Conservation (phyloP, 1,284 basidiomycete species). For the Tilletia walkeri region DNA sequence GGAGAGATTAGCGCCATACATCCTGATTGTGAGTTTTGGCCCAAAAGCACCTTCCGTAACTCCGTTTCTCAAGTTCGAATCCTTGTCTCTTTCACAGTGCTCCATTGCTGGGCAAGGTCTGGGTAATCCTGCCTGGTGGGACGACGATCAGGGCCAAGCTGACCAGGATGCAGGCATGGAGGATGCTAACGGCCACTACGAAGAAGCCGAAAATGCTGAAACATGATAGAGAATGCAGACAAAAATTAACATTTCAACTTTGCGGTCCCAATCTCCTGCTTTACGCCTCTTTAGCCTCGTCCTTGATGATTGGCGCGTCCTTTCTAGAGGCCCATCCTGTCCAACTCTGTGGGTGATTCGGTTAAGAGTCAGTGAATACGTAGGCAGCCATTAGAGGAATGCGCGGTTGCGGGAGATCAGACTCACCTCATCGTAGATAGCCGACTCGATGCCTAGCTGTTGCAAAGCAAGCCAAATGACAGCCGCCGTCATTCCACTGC, state of each 20-base stretch:
- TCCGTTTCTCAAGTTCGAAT: not conserved
- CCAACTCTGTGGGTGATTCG: constrained; percentile 21
- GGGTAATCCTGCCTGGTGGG: constrained; percentile 28
- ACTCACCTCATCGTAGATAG: constrained; percentile 81
- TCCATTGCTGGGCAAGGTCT: constrained; percentile 49
- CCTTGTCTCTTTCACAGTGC: constrained; percentile 23
- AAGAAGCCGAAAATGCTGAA: constrained; percentile 20
- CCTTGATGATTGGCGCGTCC: constrained; percentile 22
- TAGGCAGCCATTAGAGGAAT: not conserved
- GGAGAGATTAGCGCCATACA: constrained; percentile 14
- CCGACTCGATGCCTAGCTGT: constrained; percentile 63
- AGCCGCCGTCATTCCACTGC: constrained; percentile 87
- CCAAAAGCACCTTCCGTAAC: too few relatives aligned
- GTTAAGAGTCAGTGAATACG: not conserved
- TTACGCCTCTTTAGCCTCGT: too few relatives aligned
- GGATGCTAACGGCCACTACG: constrained; percentile 43
- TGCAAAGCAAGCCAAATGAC: constrained; percentile 84
- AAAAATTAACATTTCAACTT: too few relatives aligned
- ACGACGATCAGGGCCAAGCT: constrained; percentile 45
- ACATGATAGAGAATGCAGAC: too few relatives aligned
- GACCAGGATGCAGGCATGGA: constrained; percentile 50
- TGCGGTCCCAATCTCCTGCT: too few relatives aligned
- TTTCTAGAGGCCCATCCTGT: constrained; percentile 35
- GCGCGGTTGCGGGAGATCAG: constrained; percentile 2
- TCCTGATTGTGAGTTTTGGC: not conserved